Evolutionary conservation across 331 rosid species (phyloP).

Genomic region (Malus hybrid): DNA sequence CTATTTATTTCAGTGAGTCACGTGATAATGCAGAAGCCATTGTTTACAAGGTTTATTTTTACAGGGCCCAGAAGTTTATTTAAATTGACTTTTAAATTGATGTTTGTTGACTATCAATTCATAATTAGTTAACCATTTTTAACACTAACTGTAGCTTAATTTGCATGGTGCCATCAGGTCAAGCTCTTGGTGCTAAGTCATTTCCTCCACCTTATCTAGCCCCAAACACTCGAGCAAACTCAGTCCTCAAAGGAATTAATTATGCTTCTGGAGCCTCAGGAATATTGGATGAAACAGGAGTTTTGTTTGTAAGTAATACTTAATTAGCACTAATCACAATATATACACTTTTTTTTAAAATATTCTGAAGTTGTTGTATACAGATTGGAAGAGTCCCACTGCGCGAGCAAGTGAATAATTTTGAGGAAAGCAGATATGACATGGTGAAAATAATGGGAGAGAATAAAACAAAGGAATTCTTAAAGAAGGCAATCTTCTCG

Average conservation of each 20-base stretch:
- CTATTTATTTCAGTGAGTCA: neutral
- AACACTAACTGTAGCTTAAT: neutral
- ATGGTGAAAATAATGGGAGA: slow-evolving; percentile 31
- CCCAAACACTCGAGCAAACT: slow-evolving; percentile 26
- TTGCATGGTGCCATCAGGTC: slow-evolving; percentile 10
- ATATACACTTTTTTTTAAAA: neutral
- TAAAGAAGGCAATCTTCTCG: slow-evolving; percentile 43
- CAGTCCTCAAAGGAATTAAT: slow-evolving; percentile 31
- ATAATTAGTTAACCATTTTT: neutral
- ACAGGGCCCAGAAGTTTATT: neutral
- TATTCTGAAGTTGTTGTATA: neutral
- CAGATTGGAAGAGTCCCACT: slow-evolving; percentile 42
- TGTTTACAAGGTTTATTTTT: neutral
- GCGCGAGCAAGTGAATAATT: slow-evolving; percentile 32
- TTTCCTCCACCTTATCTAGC: slow-evolving; percentile 50
- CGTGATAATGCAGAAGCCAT: neutral
- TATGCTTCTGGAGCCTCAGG: slow-evolving; percentile 52
- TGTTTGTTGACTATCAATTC: neutral
- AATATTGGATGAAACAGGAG: slow-evolving; percentile 37
- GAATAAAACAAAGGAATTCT: slow-evolving; percentile 14
- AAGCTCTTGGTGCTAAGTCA: slow-evolving; percentile 39
- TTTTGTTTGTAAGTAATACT: slow-evolving; percentile 25
- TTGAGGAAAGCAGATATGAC: slow-evolving; percentile 23
- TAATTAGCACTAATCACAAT: neutral
- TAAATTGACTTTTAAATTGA: neutral